These are phyloP conservation scores for Blastocystis sp. DNA, from an alignment of 352 stramenopile genomes.

Conservation along the genomic window DNA sequence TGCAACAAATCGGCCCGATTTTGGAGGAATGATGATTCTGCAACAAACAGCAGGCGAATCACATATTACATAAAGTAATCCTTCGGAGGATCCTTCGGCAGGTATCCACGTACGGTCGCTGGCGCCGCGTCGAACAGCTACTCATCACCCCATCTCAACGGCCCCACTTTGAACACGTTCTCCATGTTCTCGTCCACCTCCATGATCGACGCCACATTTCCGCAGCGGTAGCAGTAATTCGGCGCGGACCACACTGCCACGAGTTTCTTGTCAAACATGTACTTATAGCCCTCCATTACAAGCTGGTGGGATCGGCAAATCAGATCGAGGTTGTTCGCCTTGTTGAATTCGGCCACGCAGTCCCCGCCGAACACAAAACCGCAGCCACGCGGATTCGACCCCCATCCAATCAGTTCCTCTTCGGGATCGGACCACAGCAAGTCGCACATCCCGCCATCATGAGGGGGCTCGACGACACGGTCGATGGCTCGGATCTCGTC, in stretches of 20 bases:
- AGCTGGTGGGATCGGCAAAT: constrained; percentile 97
- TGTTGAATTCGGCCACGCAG: constrained; percentile 97
- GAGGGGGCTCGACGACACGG: constrained; percentile 30
- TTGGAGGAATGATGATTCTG: background rate
- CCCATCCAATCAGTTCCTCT: constrained; percentile 93
- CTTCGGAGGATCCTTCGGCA: constrained; percentile 92
- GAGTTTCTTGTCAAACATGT: constrained; percentile 91
- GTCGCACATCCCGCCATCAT: constrained; percentile 56
- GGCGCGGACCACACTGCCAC: constrained; percentile 96
- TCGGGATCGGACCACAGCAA: constrained; percentile 66
- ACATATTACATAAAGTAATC: constrained; percentile 95
- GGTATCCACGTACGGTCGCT: constrained; percentile 90
- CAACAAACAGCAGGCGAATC: background rate
- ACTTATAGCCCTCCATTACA: constrained; percentile 77
- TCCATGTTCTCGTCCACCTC: constrained; percentile 94
- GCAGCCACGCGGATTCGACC: constrained; percentile 89
- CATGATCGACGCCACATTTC: constrained; percentile 96
- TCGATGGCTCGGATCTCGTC: constrained; percentile 69
- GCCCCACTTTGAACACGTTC: constrained; percentile 75
- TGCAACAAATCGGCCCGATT: background rate
- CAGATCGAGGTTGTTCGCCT: constrained; percentile 92
- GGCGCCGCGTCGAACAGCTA: constrained; percentile 91
- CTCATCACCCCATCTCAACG: background rate
- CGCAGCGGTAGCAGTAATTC: constrained; percentile 98
- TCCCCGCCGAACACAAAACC: constrained; percentile 97